These are phyloP conservation scores for Pythium oligandrum DNA, from an alignment of 352 stramenopile genomes.

Conservation along the genomic window DNA sequence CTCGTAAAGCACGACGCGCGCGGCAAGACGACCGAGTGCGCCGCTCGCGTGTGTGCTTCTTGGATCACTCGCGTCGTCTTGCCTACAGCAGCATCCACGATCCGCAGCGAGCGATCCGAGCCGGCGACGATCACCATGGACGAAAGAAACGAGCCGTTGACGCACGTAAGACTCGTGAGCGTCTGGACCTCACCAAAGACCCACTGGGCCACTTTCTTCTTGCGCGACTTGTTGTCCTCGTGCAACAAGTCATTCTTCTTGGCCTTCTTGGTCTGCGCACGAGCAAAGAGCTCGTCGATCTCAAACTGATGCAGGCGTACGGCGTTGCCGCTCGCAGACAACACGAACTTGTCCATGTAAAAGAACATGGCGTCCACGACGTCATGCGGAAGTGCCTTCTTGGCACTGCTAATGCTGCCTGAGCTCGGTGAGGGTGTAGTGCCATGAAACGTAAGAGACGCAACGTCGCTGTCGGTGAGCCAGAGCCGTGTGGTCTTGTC, in stretches of 20 bases:
- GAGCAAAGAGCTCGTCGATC: constrained; percentile 52
- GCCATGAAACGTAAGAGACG: constrained; percentile 54
- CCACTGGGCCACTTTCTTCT: constrained; percentile 65
- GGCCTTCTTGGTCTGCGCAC: constrained; percentile 30
- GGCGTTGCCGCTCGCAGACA: constrained; percentile 59
- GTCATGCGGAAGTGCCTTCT: constrained; percentile 47
- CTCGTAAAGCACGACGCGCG: constrained; percentile 59
- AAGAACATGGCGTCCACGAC: constrained; percentile 75
- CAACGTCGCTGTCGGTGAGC: constrained; percentile 52
- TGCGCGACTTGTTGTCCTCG: constrained; percentile 57
- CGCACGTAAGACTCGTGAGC: constrained; percentile 60
- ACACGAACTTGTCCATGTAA: constrained; percentile 87
- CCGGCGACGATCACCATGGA: constrained; percentile 63
- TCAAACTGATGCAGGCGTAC: constrained; percentile 73
- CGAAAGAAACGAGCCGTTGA: constrained; percentile 82
- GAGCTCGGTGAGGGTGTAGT: constrained; percentile 19
- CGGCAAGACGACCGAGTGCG: constrained; percentile 65
- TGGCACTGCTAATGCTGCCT: constrained; percentile 27
- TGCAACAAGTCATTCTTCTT: constrained; percentile 33
- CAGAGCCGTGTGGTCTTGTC: constrained; percentile 73
- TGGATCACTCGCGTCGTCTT: constrained; percentile 51
- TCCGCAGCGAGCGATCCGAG: constrained; percentile 69
- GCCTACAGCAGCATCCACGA: constrained; percentile 67
- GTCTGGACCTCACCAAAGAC: constrained; percentile 57
- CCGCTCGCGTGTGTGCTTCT: constrained; percentile 54